A percentile compares a stretch with the other conserved stretches of the same genome.
Evolutionary conservation across 2,329 filamentous ascomycete genomes (phyloP).

Genomic region (Fusarium albidum): DNA sequence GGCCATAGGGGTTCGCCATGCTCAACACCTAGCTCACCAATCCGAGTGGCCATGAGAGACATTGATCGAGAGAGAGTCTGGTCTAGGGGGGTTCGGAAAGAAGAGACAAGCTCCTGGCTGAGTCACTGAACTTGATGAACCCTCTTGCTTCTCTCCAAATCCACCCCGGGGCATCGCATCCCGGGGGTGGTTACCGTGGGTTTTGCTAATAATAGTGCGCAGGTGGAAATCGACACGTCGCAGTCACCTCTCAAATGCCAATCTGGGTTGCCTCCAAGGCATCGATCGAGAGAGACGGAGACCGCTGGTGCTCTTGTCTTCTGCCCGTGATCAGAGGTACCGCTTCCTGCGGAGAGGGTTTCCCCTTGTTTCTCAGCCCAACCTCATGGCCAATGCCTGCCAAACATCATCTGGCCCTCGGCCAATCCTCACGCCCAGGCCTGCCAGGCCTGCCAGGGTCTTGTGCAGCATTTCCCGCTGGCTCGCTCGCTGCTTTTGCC

Average conservation of each 20-base stretch:
- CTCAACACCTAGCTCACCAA: neutral
- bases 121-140: too few species aligned
- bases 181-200: too few species aligned
- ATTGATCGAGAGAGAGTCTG: neutral
- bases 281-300: slow-evolving; percentile 2
- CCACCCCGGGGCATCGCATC: slow-evolving; percentile 23
- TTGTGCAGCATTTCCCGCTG: neutral
- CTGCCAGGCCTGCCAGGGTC: too few species aligned
- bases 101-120: slow-evolving; percentile 5
- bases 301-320: neutral
- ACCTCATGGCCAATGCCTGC: neutral
- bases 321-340: neutral
- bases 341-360: neutral
- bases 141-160: slow-evolving; percentile 3
- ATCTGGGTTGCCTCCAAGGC: slow-evolving; percentile 11
- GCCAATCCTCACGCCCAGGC: neutral
- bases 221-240: slow-evolving; percentile 26
- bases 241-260: slow-evolving; percentile 21
- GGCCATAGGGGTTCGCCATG: neutral
- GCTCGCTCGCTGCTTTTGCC: neutral
- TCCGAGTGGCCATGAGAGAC: slow-evolving; percentile 1
- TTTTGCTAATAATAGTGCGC: slow-evolving; percentile 34
- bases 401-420: slow-evolving; percentile 1
- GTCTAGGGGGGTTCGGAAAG: too few species aligned
- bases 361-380: neutral